Base-by-base conservation (phyloP, 2,329 filamentous ascomycete genomes). In the Chaetomiaceae sp. region DNA sequence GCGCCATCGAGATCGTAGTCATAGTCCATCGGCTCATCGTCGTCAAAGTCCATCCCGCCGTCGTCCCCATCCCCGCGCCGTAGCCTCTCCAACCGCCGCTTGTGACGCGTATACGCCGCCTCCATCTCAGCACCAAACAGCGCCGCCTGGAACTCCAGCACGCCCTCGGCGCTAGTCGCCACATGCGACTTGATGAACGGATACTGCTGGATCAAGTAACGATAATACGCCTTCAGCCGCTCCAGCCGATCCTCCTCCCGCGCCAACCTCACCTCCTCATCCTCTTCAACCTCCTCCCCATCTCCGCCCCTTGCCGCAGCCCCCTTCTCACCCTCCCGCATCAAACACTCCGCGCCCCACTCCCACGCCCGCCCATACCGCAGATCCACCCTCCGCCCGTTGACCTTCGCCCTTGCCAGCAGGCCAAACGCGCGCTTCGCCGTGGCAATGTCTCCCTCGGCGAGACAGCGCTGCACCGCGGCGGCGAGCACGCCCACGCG, bases 111-210 rank as follows among this genome's bases (percentile, higher is more conserved):
- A 58, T 86, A 78, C 1, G 82, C 71, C 51, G 85, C 79, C 62
- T 88, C 90, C 42, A 95, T 76, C 78, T 93, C 91, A 37, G 88
- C 77, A 39, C 81, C 81, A 56, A 91, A 83, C 68, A 95, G 77
- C 12, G 85, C 84, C 12, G 86, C 82, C 67, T 88, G 90, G 62
- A 96, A 95, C 50, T 88, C 81, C 30, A 86, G 61, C 10, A 86
- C 81, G 53, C 79, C 84, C 34, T 83, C 67, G 3, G 72, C 45
- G 33, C 39, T 67, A 41, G 78, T 67, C 0, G 81, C 79, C 5
- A 81, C 79, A 6, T 74, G 71, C 49, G 72, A 71, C 57, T 78
- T 73, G 56, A 82, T 78, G 69, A 84, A 83, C 6, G 88, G 83
- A 64, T 90, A 77, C 60, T 88, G 83, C 55, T 88, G 73, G 41